Base-by-base conservation (phyloP, 2,329 filamentous ascomycete species). In the Aspergillus aculeatus region DNA sequence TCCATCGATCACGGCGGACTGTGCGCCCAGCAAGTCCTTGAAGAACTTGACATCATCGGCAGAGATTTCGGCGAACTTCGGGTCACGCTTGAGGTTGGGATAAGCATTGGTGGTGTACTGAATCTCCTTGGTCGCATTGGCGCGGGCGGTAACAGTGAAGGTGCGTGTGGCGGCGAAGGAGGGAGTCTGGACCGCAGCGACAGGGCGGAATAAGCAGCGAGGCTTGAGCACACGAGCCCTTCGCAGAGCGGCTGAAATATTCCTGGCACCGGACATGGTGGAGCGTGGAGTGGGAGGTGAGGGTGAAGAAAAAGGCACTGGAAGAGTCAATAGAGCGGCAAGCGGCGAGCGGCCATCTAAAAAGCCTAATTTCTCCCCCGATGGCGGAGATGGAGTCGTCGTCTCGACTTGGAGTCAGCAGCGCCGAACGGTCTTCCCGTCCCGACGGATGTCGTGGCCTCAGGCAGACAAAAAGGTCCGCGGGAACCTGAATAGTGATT, bases 41-140 rank as follows among this genome's bases (percentile, higher is more conserved):
- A 99, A 97, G 78, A 86, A 88, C 52, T 86, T 82, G 56, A 98
- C 90, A 82, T 99, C 90, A 44, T 94, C 89, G 49, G 82, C 75
- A 2, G 87, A 92, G 67, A 99, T 78, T 72, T 81, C 70, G 12
- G 70, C 70, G 75, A 95, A 99, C 29, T 86, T 88, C 14, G 85
- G 75, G 71, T 97, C 87, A 66, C 95, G 86, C 79, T 93, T 86
- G 70, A 99, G 81, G 61, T 89, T 83, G 9, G 95, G 94, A 60
- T 84, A 87, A 73, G 88, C 89, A 67, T 96, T 91, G 56, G 91
- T 86, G 16, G 95, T 99, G 79, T 90, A 90, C 75, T 90, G 91
- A 72, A 89, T 71, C 56, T 76, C 69, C 52, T 71, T 74, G 23
- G 67, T 69, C 31, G 64, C 64, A 59, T 68, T 67, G 54, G 67